A percentile compares a stretch with the other conserved stretches of the same genome.
phyloP scores from a whole-genome alignment of 306 rosid genomes.

The Quercus alba region DNA sequence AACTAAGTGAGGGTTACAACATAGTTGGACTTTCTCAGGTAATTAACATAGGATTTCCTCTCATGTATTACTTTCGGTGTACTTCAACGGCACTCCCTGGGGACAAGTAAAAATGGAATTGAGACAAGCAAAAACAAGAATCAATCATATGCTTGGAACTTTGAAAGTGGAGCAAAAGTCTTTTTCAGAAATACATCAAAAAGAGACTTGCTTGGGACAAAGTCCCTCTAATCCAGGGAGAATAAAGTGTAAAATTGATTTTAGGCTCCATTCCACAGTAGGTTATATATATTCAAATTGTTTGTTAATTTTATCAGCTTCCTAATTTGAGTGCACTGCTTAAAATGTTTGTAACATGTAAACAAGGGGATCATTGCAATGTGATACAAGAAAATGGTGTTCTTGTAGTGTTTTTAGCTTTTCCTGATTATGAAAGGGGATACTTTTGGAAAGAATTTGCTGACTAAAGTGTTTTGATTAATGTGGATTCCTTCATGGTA shows the following conservation, averaged over 20 bases:
- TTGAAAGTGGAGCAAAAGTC: not conserved
- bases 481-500: no score
- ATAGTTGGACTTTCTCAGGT: slow-evolving; percentile 97
- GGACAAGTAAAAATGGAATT: not conserved
- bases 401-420: not conserved
- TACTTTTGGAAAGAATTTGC: no score
- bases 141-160: not conserved
- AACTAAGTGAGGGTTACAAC: slow-evolving; percentile 72
- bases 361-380: not conserved
- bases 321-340: no score
- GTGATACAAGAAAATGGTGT: not conserved
- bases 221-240: not conserved
- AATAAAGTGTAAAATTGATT: not conserved
- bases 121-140: not conserved
- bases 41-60: slow-evolving; percentile 10
- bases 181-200: not conserved
- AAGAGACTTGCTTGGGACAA: not conserved
- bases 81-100: not conserved
- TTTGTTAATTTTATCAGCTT: no score
- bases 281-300: no score
- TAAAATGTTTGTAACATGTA: not conserved
- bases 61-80: not conserved
- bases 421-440: no score
- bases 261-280: not conserved
- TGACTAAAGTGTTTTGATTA: no score